Percentiles rank a stretch among this genome's conserved stretches.
Conservation (phyloP, 345 rosid genomes). For the Kandelia obovata region DNA sequence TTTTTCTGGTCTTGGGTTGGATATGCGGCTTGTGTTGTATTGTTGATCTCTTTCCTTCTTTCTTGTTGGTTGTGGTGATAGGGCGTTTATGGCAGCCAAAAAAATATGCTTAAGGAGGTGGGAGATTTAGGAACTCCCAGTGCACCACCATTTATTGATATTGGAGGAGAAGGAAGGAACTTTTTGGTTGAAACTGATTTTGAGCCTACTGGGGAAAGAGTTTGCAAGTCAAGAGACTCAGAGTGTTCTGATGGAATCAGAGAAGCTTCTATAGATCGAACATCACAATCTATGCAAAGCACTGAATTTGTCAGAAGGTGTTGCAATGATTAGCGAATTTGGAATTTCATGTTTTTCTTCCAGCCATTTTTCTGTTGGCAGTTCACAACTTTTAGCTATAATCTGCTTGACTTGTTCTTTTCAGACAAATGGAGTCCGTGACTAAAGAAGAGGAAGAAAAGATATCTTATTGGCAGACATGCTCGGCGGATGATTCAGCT, state of each 20-base stretch:
- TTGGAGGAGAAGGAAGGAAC: constrained; percentile 38
- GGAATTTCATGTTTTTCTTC: background rate
- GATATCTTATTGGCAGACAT: constrained; percentile 47
- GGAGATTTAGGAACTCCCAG: constrained; percentile 81
- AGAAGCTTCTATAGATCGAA: constrained; percentile 28
- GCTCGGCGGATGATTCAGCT: constrained; percentile 41
- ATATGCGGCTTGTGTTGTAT: background rate
- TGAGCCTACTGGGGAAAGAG: constrained; percentile 29
- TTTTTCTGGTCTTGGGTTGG: background rate
- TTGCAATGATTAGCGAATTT: background rate
- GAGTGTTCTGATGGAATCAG: constrained; percentile 23
- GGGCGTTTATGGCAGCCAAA: constrained; percentile 30
- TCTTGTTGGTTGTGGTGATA: constrained; percentile 21
- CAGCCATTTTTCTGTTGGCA: background rate
- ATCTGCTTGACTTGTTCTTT: constrained; percentile 21
- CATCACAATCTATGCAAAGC: constrained; percentile 23
- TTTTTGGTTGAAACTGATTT: constrained; percentile 37
- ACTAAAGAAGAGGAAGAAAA: constrained; percentile 38
- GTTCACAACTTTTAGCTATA: constrained; percentile 1
- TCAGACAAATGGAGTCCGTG: constrained; percentile 34
- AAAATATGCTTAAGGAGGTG: constrained; percentile 25
- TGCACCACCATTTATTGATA: constrained; percentile 80
- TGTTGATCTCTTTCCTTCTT: background rate
- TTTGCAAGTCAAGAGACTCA: constrained; percentile 27
- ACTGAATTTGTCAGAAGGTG: constrained; percentile 55